Conservation (phyloP, 2,329 filamentous ascomycete genomes). For the Dichotomopilus funicola region DNA sequence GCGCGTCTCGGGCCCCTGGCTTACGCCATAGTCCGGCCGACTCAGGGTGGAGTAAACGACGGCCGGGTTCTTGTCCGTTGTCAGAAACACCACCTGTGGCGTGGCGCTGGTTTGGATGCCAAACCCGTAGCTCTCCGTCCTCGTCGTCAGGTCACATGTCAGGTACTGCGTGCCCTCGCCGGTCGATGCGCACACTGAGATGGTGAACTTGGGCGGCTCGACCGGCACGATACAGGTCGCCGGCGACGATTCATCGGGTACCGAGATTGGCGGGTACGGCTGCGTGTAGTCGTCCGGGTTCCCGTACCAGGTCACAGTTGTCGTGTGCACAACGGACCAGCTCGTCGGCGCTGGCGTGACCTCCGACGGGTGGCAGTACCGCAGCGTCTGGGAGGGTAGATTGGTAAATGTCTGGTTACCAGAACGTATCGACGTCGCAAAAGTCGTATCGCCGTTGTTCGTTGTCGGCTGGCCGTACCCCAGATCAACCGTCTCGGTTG, state of each 20-base stretch:
- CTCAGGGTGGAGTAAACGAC: constrained; percentile 38
- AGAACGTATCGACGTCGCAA: constrained; percentile 7
- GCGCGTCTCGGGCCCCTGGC: constrained; percentile 18
- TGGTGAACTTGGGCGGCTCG: constrained; percentile 14
- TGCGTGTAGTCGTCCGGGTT: constrained; percentile 42
- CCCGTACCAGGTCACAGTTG: constrained; percentile 44
- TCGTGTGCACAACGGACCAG: constrained; percentile 42
- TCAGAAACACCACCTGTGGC: constrained; percentile 37
- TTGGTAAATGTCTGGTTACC: constrained; percentile 9
- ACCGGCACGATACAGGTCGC: constrained; percentile 30
- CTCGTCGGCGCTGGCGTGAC: constrained; percentile 22
- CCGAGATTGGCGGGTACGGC: constrained; percentile 37
- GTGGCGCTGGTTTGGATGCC: constrained; percentile 11
- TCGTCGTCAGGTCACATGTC: constrained; percentile 28
- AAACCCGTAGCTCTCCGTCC: constrained; percentile 29
- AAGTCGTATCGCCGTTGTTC: constrained; percentile 7
- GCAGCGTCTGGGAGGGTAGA: constrained; percentile 7
- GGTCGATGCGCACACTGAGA: constrained; percentile 22
- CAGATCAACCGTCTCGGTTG: constrained; percentile 10
- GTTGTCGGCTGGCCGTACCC: constrained; percentile 1
- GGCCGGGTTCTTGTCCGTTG: constrained; percentile 50
- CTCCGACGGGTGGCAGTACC: constrained; percentile 23
- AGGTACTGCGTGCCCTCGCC: constrained; percentile 25
- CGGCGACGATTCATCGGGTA: constrained; percentile 30
- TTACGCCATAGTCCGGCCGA: constrained; percentile 35